Evolutionary conservation across 768 basidiomycete species (phyloP), one percentile per base, ranked within the genome.

Genomic region (Asterophora parasitica): DNA sequence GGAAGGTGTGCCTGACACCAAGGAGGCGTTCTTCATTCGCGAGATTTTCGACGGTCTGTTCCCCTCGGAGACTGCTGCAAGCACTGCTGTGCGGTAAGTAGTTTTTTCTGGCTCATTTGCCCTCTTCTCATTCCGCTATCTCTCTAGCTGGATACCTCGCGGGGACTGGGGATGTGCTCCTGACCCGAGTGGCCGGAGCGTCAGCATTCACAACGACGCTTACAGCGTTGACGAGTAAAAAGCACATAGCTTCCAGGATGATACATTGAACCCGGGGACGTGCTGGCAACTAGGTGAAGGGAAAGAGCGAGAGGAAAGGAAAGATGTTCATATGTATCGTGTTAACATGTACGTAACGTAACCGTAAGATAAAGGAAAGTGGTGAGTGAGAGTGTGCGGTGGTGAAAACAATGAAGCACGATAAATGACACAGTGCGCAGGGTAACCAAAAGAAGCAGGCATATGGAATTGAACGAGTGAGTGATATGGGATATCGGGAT

Each of bases 131-230:
- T 16, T 40, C 54, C 48, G 46, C 51, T 20, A 56, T 34, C 28
- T 42, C 52, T 42, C 4, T 64, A 88, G 88, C 53, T 94, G 92
- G 93, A 86, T 93, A 65, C 93, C 93, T 40, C 84, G 91, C 58
- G 88, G 84, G 47, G 95, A 97, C 65, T 99, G 95, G 95, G 95
- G 95, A 47, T 96, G 95, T 61, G 75, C 89, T 2, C 70, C 90
- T 26, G 96, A 99, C 65, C 96, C 96, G 26, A 93, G 91, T 53
- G 96, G 96, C 26, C 77, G 96, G 42, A 92, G 90, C 53, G 95
- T 98, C 61, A 85, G 81, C 66, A 97, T 98, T 59, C 96, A 99
- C 76, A 90, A 85, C 58, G 83, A 91, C 41, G 95, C 96, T 10
- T 96, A 97, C 65, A 66, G 23, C 6, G 23, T 70, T 46, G 61